Conservation (phyloP, 495 filamentous ascomycete genomes). For the Aspergillus sparsus region DNA sequence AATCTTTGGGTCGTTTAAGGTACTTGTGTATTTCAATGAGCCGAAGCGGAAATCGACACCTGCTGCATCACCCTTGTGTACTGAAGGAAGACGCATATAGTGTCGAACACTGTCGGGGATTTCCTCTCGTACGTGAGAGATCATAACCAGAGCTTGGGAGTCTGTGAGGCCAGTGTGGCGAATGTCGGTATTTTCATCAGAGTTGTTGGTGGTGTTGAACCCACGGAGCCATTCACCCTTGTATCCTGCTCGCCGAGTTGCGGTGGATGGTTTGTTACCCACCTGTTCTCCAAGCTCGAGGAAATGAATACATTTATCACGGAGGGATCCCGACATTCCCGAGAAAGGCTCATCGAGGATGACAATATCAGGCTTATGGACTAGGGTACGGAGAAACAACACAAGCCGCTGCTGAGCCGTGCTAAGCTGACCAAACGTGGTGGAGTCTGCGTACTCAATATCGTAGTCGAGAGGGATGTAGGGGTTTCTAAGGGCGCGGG, state of each 20-base stretch:
- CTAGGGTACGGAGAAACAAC: constrained; percentile 80
- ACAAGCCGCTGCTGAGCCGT: constrained; percentile 80
- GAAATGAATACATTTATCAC: constrained; percentile 81
- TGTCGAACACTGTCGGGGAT: constrained; percentile 76
- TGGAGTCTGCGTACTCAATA: constrained; percentile 67
- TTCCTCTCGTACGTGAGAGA: constrained; percentile 88
- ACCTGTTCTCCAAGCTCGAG: constrained; percentile 59
- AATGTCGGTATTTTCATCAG: neutral
- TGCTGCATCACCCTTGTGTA: constrained; percentile 43
- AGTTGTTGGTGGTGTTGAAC: constrained; percentile 5
- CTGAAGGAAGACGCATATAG: constrained; percentile 75
- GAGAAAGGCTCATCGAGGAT: constrained; percentile 93
- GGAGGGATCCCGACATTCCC: constrained; percentile 79
- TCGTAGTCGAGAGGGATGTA: constrained; percentile 29
- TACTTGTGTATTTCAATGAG: constrained; percentile 24
- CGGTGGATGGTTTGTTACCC: constrained; percentile 2
- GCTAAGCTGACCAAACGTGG: constrained; percentile 70
- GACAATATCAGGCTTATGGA: constrained; percentile 81
- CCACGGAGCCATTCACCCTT: constrained; percentile 16
- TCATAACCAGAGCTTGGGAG: constrained; percentile 77
- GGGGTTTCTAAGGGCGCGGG: neutral
- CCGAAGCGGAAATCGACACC: constrained; percentile 42
- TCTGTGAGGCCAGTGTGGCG: constrained; percentile 49
- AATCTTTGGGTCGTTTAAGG: constrained; percentile 23
- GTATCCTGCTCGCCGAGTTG: constrained; percentile 10